These are phyloP conservation scores for Beauveria asiatica DNA, from an alignment of 2,329 filamentous ascomycete species.

Conservation along the genomic window DNA sequence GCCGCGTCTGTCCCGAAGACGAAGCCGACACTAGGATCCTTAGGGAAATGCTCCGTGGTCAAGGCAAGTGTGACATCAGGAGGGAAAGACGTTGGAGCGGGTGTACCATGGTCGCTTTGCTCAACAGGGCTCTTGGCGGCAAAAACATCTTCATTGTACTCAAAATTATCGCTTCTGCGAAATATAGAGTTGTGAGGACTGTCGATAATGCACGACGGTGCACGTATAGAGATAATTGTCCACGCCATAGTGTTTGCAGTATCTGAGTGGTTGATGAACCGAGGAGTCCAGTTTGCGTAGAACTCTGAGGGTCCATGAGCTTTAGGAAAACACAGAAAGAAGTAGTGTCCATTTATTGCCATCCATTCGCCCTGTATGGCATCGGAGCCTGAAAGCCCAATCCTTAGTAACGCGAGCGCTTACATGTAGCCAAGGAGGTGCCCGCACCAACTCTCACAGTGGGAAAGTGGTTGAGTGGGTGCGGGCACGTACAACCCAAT, in stretches of 20 bases:
- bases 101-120: neutral
- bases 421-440: too few relatives aligned
- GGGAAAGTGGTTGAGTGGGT: too few relatives aligned
- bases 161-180: neutral
- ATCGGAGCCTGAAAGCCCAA: too few relatives aligned
- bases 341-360: neutral
- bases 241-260: neutral
- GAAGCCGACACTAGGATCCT: neutral
- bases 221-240: neutral
- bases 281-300: too few relatives aligned
- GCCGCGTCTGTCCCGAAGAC: neutral
- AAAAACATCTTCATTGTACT: neutral
- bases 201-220: neutral
- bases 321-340: neutral
- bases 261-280: neutral
- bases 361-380: too few relatives aligned
- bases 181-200: neutral
- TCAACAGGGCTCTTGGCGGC: neutral
- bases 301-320: too few relatives aligned
- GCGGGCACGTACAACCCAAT: too few relatives aligned
- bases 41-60: neutral
- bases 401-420: too few relatives aligned
- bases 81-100: neutral
- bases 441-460: too few relatives aligned
- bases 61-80: neutral